Evolutionary conservation across 495 filamentous ascomycete species (phyloP).

Genomic region (Neurospora sp.): DNA sequence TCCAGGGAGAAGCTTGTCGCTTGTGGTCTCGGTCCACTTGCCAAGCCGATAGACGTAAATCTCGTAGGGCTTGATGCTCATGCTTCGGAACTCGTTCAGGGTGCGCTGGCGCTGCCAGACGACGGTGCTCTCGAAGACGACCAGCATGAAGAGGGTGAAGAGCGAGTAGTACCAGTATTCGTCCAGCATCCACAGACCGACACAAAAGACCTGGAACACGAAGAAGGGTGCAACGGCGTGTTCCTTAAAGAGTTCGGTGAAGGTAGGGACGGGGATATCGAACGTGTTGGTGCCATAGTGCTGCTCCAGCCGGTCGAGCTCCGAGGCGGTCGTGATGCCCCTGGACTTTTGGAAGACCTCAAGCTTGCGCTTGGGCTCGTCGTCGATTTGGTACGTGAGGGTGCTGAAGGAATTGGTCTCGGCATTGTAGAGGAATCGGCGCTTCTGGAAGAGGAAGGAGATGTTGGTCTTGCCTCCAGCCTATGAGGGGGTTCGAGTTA

Average conservation of each 20-base stretch:
- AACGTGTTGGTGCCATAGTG: constrained; percentile 97
- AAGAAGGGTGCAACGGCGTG: constrained; percentile 99
- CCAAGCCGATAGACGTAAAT: constrained; percentile 79
- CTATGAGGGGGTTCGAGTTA: constrained; percentile 23
- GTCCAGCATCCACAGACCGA: constrained; percentile 96
- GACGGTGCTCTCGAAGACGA: constrained; percentile 95
- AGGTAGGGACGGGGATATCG: constrained; percentile 93
- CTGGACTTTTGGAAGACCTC: constrained; percentile 65
- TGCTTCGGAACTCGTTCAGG: constrained; percentile 93
- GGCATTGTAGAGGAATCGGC: constrained; percentile 78
- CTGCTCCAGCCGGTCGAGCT: constrained; percentile 68
- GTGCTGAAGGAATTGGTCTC: constrained; percentile 64
- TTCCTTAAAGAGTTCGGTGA: constrained; percentile 93
- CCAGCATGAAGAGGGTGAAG: constrained; percentile 96
- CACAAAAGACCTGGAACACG: constrained; percentile 98
- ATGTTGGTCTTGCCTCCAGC: constrained; percentile 59
- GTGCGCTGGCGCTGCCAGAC: constrained; percentile 98
- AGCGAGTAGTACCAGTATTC: constrained; percentile 99
- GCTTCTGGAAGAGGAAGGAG: constrained; percentile 97
- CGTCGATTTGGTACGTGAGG: constrained; percentile 75
- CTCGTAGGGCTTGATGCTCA: constrained; percentile 98
- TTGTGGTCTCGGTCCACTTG: constrained; percentile 82
- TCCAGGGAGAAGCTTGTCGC: constrained; percentile 91
- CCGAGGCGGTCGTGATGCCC: constrained; percentile 59
- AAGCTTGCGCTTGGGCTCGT: constrained; percentile 67